phyloP scores from a whole-genome alignment of 371 early-diverging fungal genomes.

The Mucor mucedo region DNA sequence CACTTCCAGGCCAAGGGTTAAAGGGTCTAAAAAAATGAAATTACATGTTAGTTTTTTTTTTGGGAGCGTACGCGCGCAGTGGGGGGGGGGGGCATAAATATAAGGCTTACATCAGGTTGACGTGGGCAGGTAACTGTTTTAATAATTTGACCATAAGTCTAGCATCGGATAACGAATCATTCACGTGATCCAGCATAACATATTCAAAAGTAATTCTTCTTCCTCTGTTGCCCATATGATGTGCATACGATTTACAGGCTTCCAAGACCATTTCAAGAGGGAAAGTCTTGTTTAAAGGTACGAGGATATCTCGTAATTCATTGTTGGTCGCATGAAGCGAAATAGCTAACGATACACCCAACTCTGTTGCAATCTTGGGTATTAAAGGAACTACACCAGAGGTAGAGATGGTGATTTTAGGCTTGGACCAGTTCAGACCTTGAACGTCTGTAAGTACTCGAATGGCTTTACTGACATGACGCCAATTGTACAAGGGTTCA shows the following conservation, averaged over 20 bases:
- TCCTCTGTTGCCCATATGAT: constrained; percentile 48
- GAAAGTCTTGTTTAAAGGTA: constrained; percentile 89
- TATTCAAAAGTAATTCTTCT: constrained; percentile 82
- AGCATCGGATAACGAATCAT: constrained; percentile 78
- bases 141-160: constrained; percentile 65
- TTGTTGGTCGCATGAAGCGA: constrained; percentile 90
- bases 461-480: constrained; percentile 76
- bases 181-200: constrained; percentile 85
- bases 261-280: constrained; percentile 71
- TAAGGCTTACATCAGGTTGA: constrained; percentile 77
- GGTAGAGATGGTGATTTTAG: constrained; percentile 86
- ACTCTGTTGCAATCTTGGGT: constrained; percentile 72
- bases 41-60: no score
- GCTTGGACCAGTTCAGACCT: constrained; percentile 72
- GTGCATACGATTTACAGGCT: constrained; percentile 71
- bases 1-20: constrained; percentile 81
- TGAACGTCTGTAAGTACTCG: constrained; percentile 72
- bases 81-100: no score
- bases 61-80: no score
- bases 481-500: constrained; percentile 89
- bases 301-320: constrained; percentile 75
- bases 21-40: constrained; percentile 57
- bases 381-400: constrained; percentile 90
- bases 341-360: constrained; percentile 84
- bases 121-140: constrained; percentile 73